Evolutionary conservation across 2,329 filamentous ascomycete species (phyloP).

Genomic region (Bipolaris cookei): DNA sequence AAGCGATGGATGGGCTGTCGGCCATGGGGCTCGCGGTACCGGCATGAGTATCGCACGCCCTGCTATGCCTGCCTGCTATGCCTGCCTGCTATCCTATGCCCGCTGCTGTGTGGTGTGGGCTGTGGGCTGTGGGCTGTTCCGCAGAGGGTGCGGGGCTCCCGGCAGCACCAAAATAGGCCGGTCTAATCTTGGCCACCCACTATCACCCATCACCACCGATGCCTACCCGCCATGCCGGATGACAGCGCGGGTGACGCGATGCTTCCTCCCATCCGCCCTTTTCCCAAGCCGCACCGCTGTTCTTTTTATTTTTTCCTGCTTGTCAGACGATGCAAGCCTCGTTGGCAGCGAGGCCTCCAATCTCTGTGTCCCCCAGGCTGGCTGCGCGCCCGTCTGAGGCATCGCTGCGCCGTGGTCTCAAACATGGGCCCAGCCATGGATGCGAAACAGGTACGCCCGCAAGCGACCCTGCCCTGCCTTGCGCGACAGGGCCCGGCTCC

Average conservation of each 20-base stretch:
- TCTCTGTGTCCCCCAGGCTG: slow-evolving; percentile 11
- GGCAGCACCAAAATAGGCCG: slow-evolving; percentile 34
- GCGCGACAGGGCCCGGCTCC: slow-evolving; percentile 36
- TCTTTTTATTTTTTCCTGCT: slow-evolving; percentile 16
- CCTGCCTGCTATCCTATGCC: neutral
- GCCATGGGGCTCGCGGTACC: neutral
- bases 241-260: slow-evolving; percentile 42
- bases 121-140: slow-evolving; percentile 23
- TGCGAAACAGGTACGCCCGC: slow-evolving; percentile 46
- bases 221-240: slow-evolving; percentile 41
- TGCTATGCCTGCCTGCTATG: neutral
- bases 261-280: slow-evolving; percentile 24
- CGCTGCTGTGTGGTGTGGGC: neutral
- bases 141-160: slow-evolving; percentile 32
- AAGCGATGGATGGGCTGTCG: neutral
- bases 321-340: slow-evolving; percentile 22
- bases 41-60: neutral
- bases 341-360: slow-evolving; percentile 1
- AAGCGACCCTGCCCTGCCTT: slow-evolving; percentile 15
- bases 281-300: slow-evolving; percentile 16
- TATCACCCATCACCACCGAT: slow-evolving; percentile 9
- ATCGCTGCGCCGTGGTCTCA: slow-evolving; percentile 29
- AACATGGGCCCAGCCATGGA: slow-evolving; percentile 33
- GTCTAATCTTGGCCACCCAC: slow-evolving; percentile 27
- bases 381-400: slow-evolving; percentile 26